A percentile compares a stretch with the other conserved stretches of the same genome.
Conservation (phyloP, 2,329 filamentous ascomycete genomes). For the Sordariomycetes sp. region DNA sequence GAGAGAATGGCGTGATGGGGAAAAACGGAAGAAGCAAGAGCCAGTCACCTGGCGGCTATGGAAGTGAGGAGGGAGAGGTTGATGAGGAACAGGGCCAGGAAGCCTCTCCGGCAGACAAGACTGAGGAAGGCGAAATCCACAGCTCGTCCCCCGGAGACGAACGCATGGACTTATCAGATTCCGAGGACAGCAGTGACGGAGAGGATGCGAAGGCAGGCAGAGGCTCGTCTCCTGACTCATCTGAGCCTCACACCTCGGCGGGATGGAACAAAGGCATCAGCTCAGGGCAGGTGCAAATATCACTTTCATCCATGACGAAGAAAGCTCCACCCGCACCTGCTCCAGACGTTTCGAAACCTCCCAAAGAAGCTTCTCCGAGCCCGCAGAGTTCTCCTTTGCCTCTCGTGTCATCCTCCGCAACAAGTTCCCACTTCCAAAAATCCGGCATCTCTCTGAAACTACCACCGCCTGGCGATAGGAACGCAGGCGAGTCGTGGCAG, state of each 20-base stretch:
- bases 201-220: neutral
- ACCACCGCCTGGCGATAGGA: neutral
- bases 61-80: constrained; percentile 22
- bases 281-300: constrained; percentile 2
- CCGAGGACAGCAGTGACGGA: neutral
- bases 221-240: neutral
- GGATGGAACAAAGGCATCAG: constrained; percentile 4
- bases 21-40: neutral
- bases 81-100: constrained; percentile 12
- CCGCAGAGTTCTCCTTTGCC: neutral
- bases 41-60: neutral
- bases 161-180: neutral
- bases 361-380: neutral
- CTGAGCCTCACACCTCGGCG: neutral
- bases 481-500: neutral
- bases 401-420: neutral
- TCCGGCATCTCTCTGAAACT: neutral
- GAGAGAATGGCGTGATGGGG: neutral
- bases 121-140: neutral
- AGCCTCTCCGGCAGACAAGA: neutral
- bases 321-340: neutral
- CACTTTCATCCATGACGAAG: neutral
- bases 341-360: neutral
- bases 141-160: neutral
- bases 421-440: neutral